Conservation (phyloP, 1,139 yeast genomes). For the Hyphopichia pseudoburtonii region DNA sequence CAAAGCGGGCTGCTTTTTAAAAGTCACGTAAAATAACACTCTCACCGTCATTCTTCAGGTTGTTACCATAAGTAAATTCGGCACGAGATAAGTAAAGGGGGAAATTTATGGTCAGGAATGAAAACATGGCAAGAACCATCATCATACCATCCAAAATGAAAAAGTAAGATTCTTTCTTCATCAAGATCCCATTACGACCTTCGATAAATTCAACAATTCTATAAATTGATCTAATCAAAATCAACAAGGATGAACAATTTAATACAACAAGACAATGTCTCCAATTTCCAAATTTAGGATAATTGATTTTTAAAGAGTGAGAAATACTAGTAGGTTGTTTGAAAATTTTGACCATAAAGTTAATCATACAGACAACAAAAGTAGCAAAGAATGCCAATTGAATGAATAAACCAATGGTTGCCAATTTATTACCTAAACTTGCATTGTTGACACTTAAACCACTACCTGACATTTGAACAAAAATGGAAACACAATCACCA, state of each 20-base stretch:
- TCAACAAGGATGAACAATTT: slow-evolving; percentile 26
- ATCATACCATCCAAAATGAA: too few species aligned
- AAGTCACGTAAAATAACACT: too few species aligned
- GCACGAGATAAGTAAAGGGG: too few species aligned
- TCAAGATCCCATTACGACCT: too few species aligned
- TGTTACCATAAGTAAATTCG: too few species aligned
- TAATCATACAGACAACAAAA: slow-evolving; percentile 16
- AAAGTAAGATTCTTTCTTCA: too few species aligned
- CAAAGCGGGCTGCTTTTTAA: too few species aligned
- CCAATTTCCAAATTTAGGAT: slow-evolving; percentile 12
- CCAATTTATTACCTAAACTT: slow-evolving; percentile 19
- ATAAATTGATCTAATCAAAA: slow-evolving; percentile 40
- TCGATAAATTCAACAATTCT: slow-evolving; percentile 37
- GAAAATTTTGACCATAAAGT: slow-evolving; percentile 8
- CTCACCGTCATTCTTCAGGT: too few species aligned
- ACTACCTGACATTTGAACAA: slow-evolving; percentile 45
- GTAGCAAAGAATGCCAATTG: slow-evolving; percentile 37
- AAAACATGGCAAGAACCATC: too few species aligned
- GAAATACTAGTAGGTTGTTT: slow-evolving; percentile 6
- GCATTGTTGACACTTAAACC: slow-evolving; percentile 22
- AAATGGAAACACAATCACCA: slow-evolving; percentile 42
- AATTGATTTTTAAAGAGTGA: slow-evolving; percentile 5
- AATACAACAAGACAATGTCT: slow-evolving; percentile 15
- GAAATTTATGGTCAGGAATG: too few species aligned
- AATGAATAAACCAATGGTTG: slow-evolving; percentile 29